Percentiles rank a stretch among this genome's conserved stretches.
These are phyloP conservation scores for Eremomyces bilateralis DNA, from an alignment of 495 filamentous ascomycete genomes.

Conservation along the genomic window DNA sequence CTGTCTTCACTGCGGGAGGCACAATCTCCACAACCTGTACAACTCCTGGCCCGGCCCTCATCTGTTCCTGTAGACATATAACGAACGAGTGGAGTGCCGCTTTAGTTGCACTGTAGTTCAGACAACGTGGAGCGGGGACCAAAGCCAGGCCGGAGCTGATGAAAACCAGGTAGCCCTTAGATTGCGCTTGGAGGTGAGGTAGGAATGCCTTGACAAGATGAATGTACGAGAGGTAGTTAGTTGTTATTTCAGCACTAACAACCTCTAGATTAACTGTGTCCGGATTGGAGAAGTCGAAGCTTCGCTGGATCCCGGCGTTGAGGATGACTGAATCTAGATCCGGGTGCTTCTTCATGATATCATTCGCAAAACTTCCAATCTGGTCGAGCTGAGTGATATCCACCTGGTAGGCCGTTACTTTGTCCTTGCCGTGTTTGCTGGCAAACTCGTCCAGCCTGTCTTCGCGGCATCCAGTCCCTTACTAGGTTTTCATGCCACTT, in stretches of 20 bases:
- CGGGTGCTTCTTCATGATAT: constrained; percentile 32
- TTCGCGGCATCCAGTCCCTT: constrained; percentile 42
- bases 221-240: constrained; percentile 46
- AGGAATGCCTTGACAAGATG: constrained; percentile 39
- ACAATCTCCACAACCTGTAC: constrained; percentile 42
- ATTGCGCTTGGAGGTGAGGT: constrained; percentile 34
- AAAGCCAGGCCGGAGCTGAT: constrained; percentile 32
- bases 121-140: constrained; percentile 27
- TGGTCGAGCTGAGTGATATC: constrained; percentile 40
- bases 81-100: constrained; percentile 34
- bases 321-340: constrained; percentile 33
- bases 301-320: constrained; percentile 36
- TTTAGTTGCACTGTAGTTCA: constrained; percentile 37
- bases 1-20: constrained; percentile 46
- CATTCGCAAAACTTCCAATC: constrained; percentile 32
- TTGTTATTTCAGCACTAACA: constrained; percentile 33
- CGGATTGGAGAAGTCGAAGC: constrained; percentile 39
- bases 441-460: constrained; percentile 43
- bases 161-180: constrained; percentile 22
- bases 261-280: constrained; percentile 29
- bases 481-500: too few relatives aligned
- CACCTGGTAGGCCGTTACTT: constrained; percentile 29
- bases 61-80: constrained; percentile 36
- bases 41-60: constrained; percentile 21
- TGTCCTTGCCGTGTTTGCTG: constrained; percentile 32